Evolutionary conservation across 2,329 filamentous ascomycete genomes (phyloP), one percentile per base, ranked within the genome.

Genomic region (Cryoendolithus antarcticus): DNA sequence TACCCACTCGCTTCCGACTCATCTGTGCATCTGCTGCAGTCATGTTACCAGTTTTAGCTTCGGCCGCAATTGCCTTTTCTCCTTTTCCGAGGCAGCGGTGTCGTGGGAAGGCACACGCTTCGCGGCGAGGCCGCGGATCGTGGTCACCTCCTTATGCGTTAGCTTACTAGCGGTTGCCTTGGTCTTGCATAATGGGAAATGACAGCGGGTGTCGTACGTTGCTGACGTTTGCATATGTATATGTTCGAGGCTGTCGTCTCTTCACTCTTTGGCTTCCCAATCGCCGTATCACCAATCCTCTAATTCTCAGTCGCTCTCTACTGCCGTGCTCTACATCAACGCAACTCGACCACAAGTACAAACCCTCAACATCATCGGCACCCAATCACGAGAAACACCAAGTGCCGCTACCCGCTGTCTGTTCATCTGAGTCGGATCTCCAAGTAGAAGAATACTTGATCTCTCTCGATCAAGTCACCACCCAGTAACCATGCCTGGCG

Each of bases 401-500:
- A 28, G 33, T 21, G 27, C 34, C 33, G 36, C 27, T 28, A 41
- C 39, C 34, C 34, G 39, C 39, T 41, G 37, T 34, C 35, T 9
- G 10, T 24, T 30, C 40, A 31, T 15, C 19, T 37, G 9, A 35
- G 35, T 28, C 40, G 29, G 30, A 35, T 42, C 21, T 15, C 34
- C 27, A 30, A 30, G 36, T 19, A 35, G 36, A 21, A n/a, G 21
- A 28, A 33, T 33, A 28, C 30, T 24, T n/a, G 31, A 7, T 15
- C 4, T 32, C 31, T 9, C 27, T 32, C 11, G n/a, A 27, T 10
- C 32, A 15, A 21, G 30, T 21, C 42, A 34, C 28, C 35, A 13
- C 11, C 12, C 30, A 12, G 7, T 40, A 48, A 60, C 57, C 55
- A 65, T 59, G 56, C 55, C 56, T 52, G 47, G 49, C 41, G 53